phyloP scores from a whole-genome alignment of 768 basidiomycete genomes.

The Rhodotorula sphaerocarpa region DNA sequence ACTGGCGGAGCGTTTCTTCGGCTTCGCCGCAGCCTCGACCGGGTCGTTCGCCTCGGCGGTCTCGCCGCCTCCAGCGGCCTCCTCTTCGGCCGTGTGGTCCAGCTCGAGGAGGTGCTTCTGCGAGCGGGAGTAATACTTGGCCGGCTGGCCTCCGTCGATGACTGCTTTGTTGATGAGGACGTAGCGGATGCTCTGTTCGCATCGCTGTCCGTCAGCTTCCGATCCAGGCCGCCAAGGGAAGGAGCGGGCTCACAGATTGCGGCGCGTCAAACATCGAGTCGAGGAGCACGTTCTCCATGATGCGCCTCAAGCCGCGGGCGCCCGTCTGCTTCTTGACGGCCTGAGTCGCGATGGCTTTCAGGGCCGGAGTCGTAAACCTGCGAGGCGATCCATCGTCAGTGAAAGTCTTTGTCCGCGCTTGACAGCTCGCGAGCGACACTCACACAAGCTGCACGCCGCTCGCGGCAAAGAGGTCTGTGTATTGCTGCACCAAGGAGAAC shows the following conservation, averaged over 20 bases:
- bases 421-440: conserved; percentile 41
- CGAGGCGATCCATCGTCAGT: conserved; percentile 57
- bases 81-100: conserved; percentile 18
- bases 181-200: conserved; percentile 12
- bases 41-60: too few relatives aligned
- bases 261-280: conserved; percentile 70
- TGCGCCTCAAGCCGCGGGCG: conserved; percentile 77
- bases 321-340: conserved; percentile 78
- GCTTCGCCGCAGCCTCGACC: too few relatives aligned
- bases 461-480: conserved; percentile 43
- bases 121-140: conserved; percentile 34
- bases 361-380: conserved; percentile 69
- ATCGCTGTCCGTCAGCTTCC: conserved; percentile 53
- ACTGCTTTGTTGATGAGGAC: conserved; percentile 22
- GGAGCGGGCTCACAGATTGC: conserved; percentile 16
- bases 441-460: conserved; percentile 21
- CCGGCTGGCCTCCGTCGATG: not conserved
- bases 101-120: conserved; percentile 33
- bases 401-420: conserved; percentile 57
- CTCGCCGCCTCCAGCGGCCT: not conserved
- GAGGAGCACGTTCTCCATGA: conserved; percentile 74
- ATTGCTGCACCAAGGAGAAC: conserved; percentile 84
- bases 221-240: conserved; percentile 44
- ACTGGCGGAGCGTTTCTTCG: too few relatives aligned
- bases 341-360: conserved; percentile 70